phyloP scores from a whole-genome alignment of 2,329 filamentous ascomycete species.

The Fusarium sp. region DNA sequence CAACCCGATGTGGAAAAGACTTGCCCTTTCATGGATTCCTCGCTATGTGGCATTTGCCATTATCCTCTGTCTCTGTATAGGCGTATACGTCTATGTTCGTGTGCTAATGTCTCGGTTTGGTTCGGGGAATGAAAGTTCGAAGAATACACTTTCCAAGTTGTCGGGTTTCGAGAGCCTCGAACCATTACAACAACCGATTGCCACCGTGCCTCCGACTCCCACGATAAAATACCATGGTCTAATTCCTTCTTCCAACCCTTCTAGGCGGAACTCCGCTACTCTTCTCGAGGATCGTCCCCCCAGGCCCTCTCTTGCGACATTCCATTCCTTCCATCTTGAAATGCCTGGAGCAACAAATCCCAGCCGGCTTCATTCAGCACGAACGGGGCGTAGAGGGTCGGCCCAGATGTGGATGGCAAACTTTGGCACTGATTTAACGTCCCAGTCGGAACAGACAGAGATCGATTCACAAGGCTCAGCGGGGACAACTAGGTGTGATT shows the following conservation, averaged over 20 bases:
- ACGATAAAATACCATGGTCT: conserved; percentile 53
- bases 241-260: conserved; percentile 49
- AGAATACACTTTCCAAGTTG: conserved; percentile 30
- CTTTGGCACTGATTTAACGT: conserved; percentile 31
- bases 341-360: conserved; percentile 9
- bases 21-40: conserved; percentile 79
- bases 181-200: conserved; percentile 14
- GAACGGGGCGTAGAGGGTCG: conserved; percentile 31
- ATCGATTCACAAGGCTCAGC: conserved; percentile 20
- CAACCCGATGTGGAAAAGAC: conserved; percentile 75
- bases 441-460: conserved; percentile 24
- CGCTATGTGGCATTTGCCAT: conserved; percentile 76
- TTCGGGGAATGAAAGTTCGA: conserved; percentile 22
- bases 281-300: conserved; percentile 23
- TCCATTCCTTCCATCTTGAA: conserved; percentile 36
- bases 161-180: conserved; percentile 26
- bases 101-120: conserved; percentile 59
- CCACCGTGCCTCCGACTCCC: conserved; percentile 48
- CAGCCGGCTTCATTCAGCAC: conserved; percentile 32
- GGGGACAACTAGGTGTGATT: conserved; percentile 27
- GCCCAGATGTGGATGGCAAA: conserved; percentile 40
- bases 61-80: conserved; percentile 74
- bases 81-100: conserved; percentile 77
- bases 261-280: conserved; percentile 20
- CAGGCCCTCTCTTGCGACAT: conserved; percentile 35